Evolutionary conservation across 2,329 filamentous ascomycete species (phyloP).

Genomic region (Thermomyces lanuginosus): DNA sequence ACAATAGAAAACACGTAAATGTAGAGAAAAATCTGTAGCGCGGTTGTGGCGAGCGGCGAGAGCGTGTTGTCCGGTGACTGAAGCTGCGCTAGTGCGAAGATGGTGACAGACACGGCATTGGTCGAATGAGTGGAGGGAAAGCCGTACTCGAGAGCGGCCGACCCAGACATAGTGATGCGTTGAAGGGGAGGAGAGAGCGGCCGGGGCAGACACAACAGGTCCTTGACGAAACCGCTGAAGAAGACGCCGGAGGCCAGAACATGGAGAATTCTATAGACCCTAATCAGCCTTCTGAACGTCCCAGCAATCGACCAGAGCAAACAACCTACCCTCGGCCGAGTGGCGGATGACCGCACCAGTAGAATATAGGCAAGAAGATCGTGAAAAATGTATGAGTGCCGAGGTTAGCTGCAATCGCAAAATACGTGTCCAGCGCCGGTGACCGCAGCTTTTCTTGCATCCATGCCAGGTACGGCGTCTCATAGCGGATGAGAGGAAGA

Average conservation of each 20-base stretch:
- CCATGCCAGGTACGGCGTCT: constrained; percentile 84
- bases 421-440: constrained; percentile 82
- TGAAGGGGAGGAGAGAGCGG: constrained; percentile 83
- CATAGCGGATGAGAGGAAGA: constrained; percentile 78
- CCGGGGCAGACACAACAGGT: constrained; percentile 78
- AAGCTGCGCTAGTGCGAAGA: constrained; percentile 63
- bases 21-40: constrained; percentile 55
- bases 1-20: constrained; percentile 82
- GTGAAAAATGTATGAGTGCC: constrained; percentile 99
- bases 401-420: constrained; percentile 88
- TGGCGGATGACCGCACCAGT: constrained; percentile 83
- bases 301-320: background rate
- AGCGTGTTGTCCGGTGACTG: constrained; percentile 48
- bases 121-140: constrained; percentile 96
- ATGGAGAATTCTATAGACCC: constrained; percentile 38
- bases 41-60: constrained; percentile 40
- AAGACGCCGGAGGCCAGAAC: constrained; percentile 66
- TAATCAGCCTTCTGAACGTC: constrained; percentile 1
- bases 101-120: constrained; percentile 85
- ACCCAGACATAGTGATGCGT: constrained; percentile 94
- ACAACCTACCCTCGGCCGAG: constrained; percentile 67
- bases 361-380: constrained; percentile 81
- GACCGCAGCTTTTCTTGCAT: constrained; percentile 67
- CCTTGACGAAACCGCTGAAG: constrained; percentile 85
- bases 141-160: constrained; percentile 85